phyloP scores from a whole-genome alignment of 1,284 basidiomycete species.

The Clitocybe nebularis region DNA sequence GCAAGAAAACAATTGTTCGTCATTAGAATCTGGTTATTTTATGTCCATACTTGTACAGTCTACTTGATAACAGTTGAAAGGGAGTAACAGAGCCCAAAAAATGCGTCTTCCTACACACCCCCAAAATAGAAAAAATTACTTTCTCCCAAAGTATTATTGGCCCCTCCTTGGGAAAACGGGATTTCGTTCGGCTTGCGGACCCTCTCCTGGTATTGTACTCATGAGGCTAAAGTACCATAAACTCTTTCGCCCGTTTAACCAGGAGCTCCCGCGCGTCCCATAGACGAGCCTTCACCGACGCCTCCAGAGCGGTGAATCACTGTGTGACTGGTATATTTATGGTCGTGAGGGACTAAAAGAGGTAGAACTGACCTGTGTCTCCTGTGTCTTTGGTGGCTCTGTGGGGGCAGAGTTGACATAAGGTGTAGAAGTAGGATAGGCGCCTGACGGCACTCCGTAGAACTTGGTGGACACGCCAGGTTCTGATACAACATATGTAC shows the following conservation, averaged over 20 bases:
- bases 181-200: slow-evolving; percentile 40
- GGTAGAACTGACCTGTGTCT: slow-evolving; percentile 39
- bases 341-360: slow-evolving; percentile 37
- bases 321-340: slow-evolving; percentile 39
- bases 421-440: slow-evolving; percentile 54
- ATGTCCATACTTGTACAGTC: not conserved
- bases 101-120: slow-evolving; percentile 37
- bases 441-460: slow-evolving; percentile 64
- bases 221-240: slow-evolving; percentile 31
- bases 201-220: slow-evolving; percentile 31
- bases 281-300: slow-evolving; percentile 42
- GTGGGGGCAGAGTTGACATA: slow-evolving; percentile 44
- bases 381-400: slow-evolving; percentile 31
- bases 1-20: too few relatives aligned
- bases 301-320: slow-evolving; percentile 39
- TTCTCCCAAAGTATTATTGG: slow-evolving; percentile 42
- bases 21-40: slow-evolving; percentile 2
- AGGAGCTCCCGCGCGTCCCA: slow-evolving; percentile 38
- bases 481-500: slow-evolving; percentile 64
- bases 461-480: slow-evolving; percentile 54
- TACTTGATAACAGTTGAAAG: not conserved
- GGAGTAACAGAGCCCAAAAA: not conserved
- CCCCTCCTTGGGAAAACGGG: slow-evolving; percentile 37
- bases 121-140: slow-evolving; percentile 43
- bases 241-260: slow-evolving; percentile 40